Percentiles rank a stretch among this genome's conserved stretches.
Conservation (phyloP, 805 yeast species). For the Brettanomyces nanus region DNA sequence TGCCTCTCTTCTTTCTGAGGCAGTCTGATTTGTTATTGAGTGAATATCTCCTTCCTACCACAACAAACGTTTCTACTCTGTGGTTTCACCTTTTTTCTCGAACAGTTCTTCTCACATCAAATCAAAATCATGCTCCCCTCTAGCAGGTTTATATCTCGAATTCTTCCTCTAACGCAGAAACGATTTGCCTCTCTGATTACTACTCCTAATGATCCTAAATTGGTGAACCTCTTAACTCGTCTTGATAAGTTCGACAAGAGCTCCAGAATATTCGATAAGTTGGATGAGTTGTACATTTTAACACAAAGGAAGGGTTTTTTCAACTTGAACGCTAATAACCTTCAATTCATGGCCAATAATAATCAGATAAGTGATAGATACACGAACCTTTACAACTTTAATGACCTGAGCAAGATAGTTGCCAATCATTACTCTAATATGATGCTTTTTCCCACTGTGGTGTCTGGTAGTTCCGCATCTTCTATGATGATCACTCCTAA, state of each 20-base stretch:
- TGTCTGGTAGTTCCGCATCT: neutral
- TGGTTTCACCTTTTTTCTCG: no score
- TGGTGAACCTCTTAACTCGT: slow-evolving; percentile 21
- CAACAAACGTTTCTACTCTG: no score
- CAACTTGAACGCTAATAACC: slow-evolving; percentile 21
- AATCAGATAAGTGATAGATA: slow-evolving; percentile 15
- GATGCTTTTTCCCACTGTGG: slow-evolving; percentile 15
- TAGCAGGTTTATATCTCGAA: no score
- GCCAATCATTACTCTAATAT: slow-evolving; percentile 17
- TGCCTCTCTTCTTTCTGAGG: no score
- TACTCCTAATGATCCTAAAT: slow-evolving; percentile 22
- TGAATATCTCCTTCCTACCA: no score
- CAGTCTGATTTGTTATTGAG: no score
- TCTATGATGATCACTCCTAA: slow-evolving; percentile 5
- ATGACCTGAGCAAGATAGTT: slow-evolving; percentile 19
- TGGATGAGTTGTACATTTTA: slow-evolving; percentile 23
- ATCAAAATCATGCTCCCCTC: no score
- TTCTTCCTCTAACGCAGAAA: no score
- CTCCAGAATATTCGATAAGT: slow-evolving; percentile 21
- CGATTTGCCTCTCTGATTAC: slow-evolving; percentile 13
- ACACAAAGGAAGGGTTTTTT: slow-evolving; percentile 28
- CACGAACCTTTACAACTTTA: slow-evolving; percentile 22
- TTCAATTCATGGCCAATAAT: slow-evolving; percentile 23
- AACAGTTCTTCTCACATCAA: no score
- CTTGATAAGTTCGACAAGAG: slow-evolving; percentile 22